Evolutionary conservation across 768 basidiomycete species (phyloP).

Genomic region (Podaxis sp.): DNA sequence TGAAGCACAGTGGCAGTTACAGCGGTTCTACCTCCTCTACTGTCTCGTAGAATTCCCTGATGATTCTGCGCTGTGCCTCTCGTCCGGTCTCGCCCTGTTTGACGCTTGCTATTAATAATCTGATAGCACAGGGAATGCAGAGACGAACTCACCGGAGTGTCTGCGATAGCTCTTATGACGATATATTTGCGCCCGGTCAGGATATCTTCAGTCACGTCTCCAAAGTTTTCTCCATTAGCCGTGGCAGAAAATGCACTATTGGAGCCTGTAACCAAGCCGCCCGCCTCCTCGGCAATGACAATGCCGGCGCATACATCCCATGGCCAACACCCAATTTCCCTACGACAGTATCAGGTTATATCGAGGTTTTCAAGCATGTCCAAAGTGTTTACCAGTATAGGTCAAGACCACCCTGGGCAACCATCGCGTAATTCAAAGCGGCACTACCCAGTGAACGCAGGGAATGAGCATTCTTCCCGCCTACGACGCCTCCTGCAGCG

Average conservation of each 20-base stretch:
- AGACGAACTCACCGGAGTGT: conserved; percentile 44
- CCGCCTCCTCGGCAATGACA: conserved; percentile 89
- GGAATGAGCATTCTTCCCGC: conserved; percentile 84
- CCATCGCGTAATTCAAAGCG: conserved; percentile 78
- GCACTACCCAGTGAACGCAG: conserved; percentile 83
- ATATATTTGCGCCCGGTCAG: conserved; percentile 80
- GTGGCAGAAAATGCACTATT: conserved; percentile 45
- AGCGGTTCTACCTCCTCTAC: conserved; percentile 69
- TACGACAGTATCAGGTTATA: conserved; percentile 23
- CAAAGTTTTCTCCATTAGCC: conserved; percentile 39
- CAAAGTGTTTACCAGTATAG: conserved; percentile 69
- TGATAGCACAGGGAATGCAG: neutral
- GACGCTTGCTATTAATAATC: neutral
- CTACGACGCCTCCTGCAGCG: conserved; percentile 54
- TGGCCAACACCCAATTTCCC: conserved; percentile 81
- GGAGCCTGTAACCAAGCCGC: conserved; percentile 75
- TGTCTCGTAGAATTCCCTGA: conserved; percentile 83
- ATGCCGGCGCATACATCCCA: conserved; percentile 95
- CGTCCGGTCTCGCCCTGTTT: conserved; percentile 56
- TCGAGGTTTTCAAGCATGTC: neutral
- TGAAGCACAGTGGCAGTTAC: conserved; percentile 24
- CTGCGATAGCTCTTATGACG: conserved; percentile 69
- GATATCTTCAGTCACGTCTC: conserved; percentile 67
- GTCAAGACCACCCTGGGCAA: conserved; percentile 88
- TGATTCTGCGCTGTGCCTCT: conserved; percentile 77